Base-by-base conservation (phyloP, 148 eudicot species). In the Hydrangea macrophylla region DNA sequence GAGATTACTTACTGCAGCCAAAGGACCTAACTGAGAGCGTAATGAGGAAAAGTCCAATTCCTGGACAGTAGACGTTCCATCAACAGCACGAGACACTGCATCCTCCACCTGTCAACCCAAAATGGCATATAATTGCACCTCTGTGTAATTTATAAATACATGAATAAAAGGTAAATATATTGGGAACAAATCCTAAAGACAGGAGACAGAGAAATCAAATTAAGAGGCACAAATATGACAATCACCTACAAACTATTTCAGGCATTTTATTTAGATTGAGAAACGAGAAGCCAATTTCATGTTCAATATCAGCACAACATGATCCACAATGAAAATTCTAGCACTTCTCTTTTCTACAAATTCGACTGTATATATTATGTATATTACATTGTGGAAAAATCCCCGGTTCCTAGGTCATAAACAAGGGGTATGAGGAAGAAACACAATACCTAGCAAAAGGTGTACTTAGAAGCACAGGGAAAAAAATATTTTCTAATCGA, bases 21-120 rank as follows among this genome's bases (percentile, higher is more conserved):
- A 75, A 71, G 89, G 85, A 80, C 97, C 99, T 64, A 94, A 82
- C 73, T 90, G 99, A 70, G 92, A 76, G 58, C 82, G 87, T 59
- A 94, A 74, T 26, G 87, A 83, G 60, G 90, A 77, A 76, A 90
- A 84, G 79, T 94, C 93, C 33, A 94, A 79, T 62, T 90, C 99
- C 76, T 94, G 96, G 71, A 79, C 78, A 53, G 87, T 68, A 32
- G 77, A 56, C 58, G 72, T 81, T 60, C 81, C 99, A 86, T 84
- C 91, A 62, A 90, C 86, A 74, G 99, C 96, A 75, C 92, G 91
- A 37, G 88, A 86, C 36, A 90, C 97, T 13, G 88, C 96, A 82
- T 90, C 93, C 74, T 88, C 90, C 78, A 87, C 92, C 99, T 94
- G 60, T 62, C 22, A 68, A 69, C 57, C 65, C 17, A 68, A 63